Evolutionary conservation across 495 filamentous ascomycete species (phyloP), one percentile per base, ranked within the genome.

Genomic region (Tuber calosporum): DNA sequence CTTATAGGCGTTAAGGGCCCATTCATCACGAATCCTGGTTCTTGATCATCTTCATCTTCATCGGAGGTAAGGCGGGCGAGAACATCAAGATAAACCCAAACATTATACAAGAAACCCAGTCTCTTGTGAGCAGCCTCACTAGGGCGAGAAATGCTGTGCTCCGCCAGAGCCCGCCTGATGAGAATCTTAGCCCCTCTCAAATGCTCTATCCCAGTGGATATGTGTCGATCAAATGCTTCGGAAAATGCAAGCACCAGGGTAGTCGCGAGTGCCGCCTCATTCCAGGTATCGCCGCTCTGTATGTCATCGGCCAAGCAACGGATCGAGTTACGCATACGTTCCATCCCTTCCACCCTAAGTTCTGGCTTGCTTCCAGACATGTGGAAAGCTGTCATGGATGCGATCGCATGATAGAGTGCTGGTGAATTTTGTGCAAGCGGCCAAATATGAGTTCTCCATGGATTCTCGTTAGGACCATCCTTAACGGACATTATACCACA

Each of bases 21-120:
- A 19, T 78, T 72, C 41, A 82, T 43, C 6, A 71, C 74, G 4
- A 77, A 26, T 75, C 58, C 82, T 70, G 79, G 83, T 76, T 70
- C 82, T 70, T 67, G 85, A 20, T 83, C 82, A 1, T 88, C 87
- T 30, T 88, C 87, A 6, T 87, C 86, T 71, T 88, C 88, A 34
- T 89, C 83, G 20, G 90, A 90, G 0, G 91, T 93, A 42, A 94
- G 82, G 17, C 90, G 88, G 34, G 91, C 89, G 74, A 94, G 89
- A 45, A 93, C 91, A 82, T 94, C 90, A 88, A 93, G 91, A 77
- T 93, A 94, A 26, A 93, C 85, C 88, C 89, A 93, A 13, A 90
- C 89, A 80, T 92, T 93, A 81, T 90, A 90, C 53, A 94, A 83
- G 78, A 93, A 93, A 53, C 86, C 86, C 68, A 93, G 83, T 15